Percentiles rank a stretch among this genome's conserved stretches.
Evolutionary conservation across 192 early-diverging fungal species (phyloP).

Genomic region (Dissophora globulifera): DNA sequence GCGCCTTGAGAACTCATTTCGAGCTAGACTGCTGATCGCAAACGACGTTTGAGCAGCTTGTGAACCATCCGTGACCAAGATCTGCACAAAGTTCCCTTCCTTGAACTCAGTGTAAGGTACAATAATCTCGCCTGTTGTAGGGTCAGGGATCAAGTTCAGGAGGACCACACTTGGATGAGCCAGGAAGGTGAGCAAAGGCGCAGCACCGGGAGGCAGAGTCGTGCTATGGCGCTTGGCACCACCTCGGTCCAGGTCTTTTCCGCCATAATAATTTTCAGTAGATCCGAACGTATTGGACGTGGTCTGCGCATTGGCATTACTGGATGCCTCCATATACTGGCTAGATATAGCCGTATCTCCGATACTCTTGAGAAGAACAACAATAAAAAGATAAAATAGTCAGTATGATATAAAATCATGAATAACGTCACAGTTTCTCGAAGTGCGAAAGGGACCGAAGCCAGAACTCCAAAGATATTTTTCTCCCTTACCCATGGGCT

Average conservation of each 20-base stretch:
- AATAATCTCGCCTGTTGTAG: conserved; percentile 9
- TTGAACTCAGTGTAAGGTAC: conserved; percentile 10
- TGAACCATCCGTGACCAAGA: conserved; percentile 22
- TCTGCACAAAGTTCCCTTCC: conserved; percentile 29
- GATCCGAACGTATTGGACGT: not conserved
- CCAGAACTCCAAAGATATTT: too few species aligned
- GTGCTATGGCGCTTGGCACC: conserved; percentile 28
- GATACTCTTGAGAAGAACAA: conserved; percentile 19
- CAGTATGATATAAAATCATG: too few species aligned
- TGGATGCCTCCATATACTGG: conserved; percentile 16
- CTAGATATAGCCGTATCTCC: conserved; percentile 18
- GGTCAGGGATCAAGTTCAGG: conserved; percentile 16
- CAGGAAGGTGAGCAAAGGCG: conserved; percentile 11
- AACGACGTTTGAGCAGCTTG: conserved; percentile 14
- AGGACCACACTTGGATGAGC: conserved; percentile 26
- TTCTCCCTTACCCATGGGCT: conserved; percentile 57
- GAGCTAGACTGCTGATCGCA: not conserved
- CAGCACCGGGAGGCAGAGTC: conserved; percentile 2
- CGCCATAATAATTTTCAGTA: not conserved
- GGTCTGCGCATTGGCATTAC: not conserved
- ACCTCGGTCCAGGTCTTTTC: conserved; percentile 11
- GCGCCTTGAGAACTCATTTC: conserved; percentile 4
- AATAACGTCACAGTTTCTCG: too few species aligned
- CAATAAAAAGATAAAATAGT: not conserved
- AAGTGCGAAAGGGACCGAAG: too few species aligned